Evolutionary conservation across 2,329 filamentous ascomycete species (phyloP).

Genomic region (Fusarium anthophilum): DNA sequence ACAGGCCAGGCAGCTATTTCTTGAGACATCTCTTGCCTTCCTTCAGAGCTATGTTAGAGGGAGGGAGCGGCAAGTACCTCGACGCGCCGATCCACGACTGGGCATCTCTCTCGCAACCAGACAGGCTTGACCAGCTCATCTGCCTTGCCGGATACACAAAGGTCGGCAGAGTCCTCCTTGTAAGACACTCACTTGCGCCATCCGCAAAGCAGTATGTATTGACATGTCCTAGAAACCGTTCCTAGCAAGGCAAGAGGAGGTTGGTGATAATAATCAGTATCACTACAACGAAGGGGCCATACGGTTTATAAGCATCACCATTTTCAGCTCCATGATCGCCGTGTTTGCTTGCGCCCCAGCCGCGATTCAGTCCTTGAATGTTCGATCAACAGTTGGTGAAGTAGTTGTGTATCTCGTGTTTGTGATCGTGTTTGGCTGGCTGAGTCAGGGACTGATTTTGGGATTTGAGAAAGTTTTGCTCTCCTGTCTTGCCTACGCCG

Average conservation of each 20-base stretch:
- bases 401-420: slow-evolving; percentile 23
- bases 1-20: slow-evolving; percentile 3
- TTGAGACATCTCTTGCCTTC: neutral
- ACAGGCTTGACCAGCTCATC: slow-evolving; percentile 13
- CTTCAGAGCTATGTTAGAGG: neutral
- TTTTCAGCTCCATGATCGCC: neutral
- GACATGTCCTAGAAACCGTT: slow-evolving; percentile 1
- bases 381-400: slow-evolving; percentile 6
- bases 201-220: neutral
- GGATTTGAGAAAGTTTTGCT: slow-evolving; percentile 16
- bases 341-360: slow-evolving; percentile 23
- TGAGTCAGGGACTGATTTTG: slow-evolving; percentile 2
- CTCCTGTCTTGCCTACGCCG: slow-evolving; percentile 4
- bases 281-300: slow-evolving; percentile 4
- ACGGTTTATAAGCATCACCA: neutral
- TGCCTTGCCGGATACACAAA: neutral
- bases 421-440: slow-evolving; percentile 20
- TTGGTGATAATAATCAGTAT: neutral
- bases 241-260: neutral
- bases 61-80: neutral
- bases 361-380: slow-evolving; percentile 22
- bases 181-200: neutral
- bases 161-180: neutral
- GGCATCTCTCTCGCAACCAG: neutral
- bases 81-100: slow-evolving; percentile 6